These are phyloP conservation scores for Aspergillus campestris DNA, from an alignment of 495 filamentous ascomycete genomes.

Conservation along the genomic window DNA sequence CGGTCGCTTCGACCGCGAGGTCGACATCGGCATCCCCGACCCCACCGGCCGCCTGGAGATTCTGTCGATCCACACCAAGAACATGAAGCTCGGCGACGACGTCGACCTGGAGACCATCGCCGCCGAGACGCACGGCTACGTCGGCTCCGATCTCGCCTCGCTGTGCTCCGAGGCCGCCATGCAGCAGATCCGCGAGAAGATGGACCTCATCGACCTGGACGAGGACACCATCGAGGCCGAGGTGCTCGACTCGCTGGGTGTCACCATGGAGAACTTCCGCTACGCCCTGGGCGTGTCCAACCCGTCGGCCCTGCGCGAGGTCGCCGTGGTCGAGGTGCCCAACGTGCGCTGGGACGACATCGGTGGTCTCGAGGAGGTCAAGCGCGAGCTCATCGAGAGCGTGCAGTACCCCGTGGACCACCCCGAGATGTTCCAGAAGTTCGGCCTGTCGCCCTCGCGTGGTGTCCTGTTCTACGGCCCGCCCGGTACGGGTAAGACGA, in stretches of 20 bases:
- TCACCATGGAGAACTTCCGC: slow-evolving; percentile 99
- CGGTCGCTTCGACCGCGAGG: slow-evolving; percentile 96
- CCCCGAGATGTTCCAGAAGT: slow-evolving; percentile 99
- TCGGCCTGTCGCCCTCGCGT: slow-evolving; percentile 93
- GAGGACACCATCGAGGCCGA: slow-evolving; percentile 99
- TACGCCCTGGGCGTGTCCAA: slow-evolving; percentile 97
- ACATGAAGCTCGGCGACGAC: slow-evolving; percentile 98
- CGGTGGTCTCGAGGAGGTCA: slow-evolving; percentile 95
- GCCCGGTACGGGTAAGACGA: slow-evolving; percentile 98
- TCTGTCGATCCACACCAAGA: slow-evolving; percentile 98
- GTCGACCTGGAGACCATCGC: slow-evolving; percentile 96
- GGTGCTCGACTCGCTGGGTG: slow-evolving; percentile 93
- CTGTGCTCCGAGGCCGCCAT: slow-evolving; percentile 98
- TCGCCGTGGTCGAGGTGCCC: slow-evolving; percentile 97
- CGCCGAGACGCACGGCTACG: slow-evolving; percentile 96
- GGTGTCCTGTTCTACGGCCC: slow-evolving; percentile 98
- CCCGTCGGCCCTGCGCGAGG: slow-evolving; percentile 96
- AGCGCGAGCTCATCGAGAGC: slow-evolving; percentile 98
- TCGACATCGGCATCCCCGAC: slow-evolving; percentile 96
- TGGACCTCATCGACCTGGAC: slow-evolving; percentile 98
- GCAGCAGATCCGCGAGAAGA: slow-evolving; percentile 99
- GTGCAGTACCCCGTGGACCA: slow-evolving; percentile 99
- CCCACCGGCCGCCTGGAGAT: slow-evolving; percentile 98
- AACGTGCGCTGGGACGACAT: slow-evolving; percentile 99
- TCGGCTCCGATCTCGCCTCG: slow-evolving; percentile 97